Percentiles rank a stretch among this genome's conserved stretches.
These are phyloP conservation scores for Thelonectria discophora DNA, from an alignment of 2,329 filamentous ascomycete genomes.

Conservation along the genomic window DNA sequence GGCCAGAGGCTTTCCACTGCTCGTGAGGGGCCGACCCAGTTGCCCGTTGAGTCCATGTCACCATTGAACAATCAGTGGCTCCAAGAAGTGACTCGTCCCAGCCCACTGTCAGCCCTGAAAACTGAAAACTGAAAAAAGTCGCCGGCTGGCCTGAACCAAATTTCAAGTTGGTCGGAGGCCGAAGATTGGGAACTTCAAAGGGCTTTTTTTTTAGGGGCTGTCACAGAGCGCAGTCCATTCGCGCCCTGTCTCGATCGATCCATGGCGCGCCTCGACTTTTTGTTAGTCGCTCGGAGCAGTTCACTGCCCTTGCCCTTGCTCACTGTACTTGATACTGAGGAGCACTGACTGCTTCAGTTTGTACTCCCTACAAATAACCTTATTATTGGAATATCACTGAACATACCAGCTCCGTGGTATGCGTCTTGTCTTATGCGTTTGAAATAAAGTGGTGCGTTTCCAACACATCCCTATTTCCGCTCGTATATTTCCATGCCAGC, in stretches of 20 bases:
- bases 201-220: slow-evolving; percentile 19
- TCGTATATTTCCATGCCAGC: neutral
- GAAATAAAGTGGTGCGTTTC: neutral
- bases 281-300: slow-evolving; percentile 19
- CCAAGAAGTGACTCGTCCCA: slow-evolving; percentile 6
- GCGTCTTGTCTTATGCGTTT: neutral
- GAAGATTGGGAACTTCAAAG: slow-evolving; percentile 1
- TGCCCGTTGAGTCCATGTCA: neutral
- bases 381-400: neutral
- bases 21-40: slow-evolving; percentile 10
- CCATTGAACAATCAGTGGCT: neutral
- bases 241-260: slow-evolving; percentile 37
- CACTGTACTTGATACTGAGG: neutral
- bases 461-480: neutral
- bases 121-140: too few relatives aligned
- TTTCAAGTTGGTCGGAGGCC: too few relatives aligned
- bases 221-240: slow-evolving; percentile 17
- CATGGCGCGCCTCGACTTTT: slow-evolving; percentile 22
- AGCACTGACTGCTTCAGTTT: neutral
- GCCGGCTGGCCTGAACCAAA: too few relatives aligned
- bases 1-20: neutral
- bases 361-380: neutral
- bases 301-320: slow-evolving; percentile 27
- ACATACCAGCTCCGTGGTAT: neutral
- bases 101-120: slow-evolving; percentile 25